A percentile compares a stretch with the other conserved stretches of the same genome.
phyloP scores from a whole-genome alignment of 805 yeast species.

The Saturnispora saitoi region DNA sequence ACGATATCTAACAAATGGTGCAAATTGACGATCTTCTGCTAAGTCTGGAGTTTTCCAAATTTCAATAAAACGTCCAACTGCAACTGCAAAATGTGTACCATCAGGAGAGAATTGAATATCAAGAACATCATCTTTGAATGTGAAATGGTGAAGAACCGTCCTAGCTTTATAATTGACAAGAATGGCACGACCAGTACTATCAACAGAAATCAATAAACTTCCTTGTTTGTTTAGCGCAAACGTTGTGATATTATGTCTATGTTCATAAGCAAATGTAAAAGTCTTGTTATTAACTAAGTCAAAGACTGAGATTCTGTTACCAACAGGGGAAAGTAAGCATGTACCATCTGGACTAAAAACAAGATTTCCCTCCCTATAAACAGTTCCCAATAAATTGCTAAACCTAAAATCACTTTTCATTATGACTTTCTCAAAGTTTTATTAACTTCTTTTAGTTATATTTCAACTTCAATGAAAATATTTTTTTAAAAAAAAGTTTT shows the following conservation, averaged over 20 bases:
- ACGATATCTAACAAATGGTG: slow-evolving; percentile 88
- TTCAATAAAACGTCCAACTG: slow-evolving; percentile 73
- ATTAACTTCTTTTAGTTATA: not conserved
- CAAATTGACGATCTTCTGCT: slow-evolving; percentile 82
- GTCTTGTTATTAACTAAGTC: slow-evolving; percentile 79
- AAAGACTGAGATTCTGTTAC: slow-evolving; percentile 84
- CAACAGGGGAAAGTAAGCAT: slow-evolving; percentile 80
- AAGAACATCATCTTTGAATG: slow-evolving; percentile 70
- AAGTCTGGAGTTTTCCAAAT: slow-evolving; percentile 87
- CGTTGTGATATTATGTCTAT: slow-evolving; percentile 70
- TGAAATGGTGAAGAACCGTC: slow-evolving; percentile 87
- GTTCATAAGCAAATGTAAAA: slow-evolving; percentile 87
- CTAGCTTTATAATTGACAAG: slow-evolving; percentile 77
- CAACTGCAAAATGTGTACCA: slow-evolving; percentile 81
- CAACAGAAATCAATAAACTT: slow-evolving; percentile 73
- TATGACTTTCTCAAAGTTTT: not conserved
- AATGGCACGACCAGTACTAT: slow-evolving; percentile 88
- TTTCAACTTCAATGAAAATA: not conserved
- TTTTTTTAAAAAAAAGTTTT: not conserved
- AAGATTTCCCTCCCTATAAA: slow-evolving; percentile 86
- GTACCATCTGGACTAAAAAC: slow-evolving; percentile 82
- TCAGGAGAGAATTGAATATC: slow-evolving; percentile 82
- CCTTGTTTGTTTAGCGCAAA: slow-evolving; percentile 80
- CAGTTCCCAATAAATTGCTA: slow-evolving; percentile 87
- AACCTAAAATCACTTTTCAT: slow-evolving; percentile 90